Base-by-base conservation (phyloP, 2,329 filamentous ascomycete species). In the Aspergillus sp. region DNA sequence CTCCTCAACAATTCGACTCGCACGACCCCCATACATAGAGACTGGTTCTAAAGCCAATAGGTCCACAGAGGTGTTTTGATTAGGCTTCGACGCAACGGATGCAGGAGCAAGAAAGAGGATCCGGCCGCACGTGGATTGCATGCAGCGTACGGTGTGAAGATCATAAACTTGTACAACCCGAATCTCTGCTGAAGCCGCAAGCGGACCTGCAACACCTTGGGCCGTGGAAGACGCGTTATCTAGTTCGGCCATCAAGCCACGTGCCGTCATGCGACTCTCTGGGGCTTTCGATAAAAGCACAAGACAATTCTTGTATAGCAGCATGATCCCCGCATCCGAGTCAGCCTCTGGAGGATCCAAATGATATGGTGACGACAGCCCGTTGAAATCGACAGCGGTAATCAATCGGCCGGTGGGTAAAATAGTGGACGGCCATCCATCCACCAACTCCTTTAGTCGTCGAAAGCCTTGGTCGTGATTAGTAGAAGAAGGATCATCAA, bases 281-380 rank as follows among this genome's bases (percentile, higher is more conserved):
- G 81, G 78, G 26, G 85, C 78, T 72, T 93, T 96, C 63, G 87
- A 88, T 13, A 96, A 76, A 18, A 96, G 78, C 15, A 96, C 82
- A 1, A 97, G 71, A 53, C 85, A 89, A 66, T 97, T 93, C 3
- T 90, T 85, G 68, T 97, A 98, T 3, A 98, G 79, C 3, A 98
- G 77, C 50, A 98, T 82, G 22, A 96, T 86, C 1, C 90, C 89
- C 2, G 84, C 78, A 42, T 80, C 79, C 18, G 85, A 61, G 67
- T 74, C 67, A 68, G 76, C 51, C 68, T 78, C 65, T 22, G 71
- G 62, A 7, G 71, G 64, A 32, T 79, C 76, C 24, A 79, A 68
- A 56, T 79, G 80, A 66, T 89, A 96, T 0, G 93, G 93, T 2
- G 91, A 83, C 1, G 84, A 77, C 3, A 96, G 76, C 67, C 96